These are phyloP conservation scores for Quercus tomentella DNA, from an alignment of 331 rosid genomes.

Conservation along the genomic window DNA sequence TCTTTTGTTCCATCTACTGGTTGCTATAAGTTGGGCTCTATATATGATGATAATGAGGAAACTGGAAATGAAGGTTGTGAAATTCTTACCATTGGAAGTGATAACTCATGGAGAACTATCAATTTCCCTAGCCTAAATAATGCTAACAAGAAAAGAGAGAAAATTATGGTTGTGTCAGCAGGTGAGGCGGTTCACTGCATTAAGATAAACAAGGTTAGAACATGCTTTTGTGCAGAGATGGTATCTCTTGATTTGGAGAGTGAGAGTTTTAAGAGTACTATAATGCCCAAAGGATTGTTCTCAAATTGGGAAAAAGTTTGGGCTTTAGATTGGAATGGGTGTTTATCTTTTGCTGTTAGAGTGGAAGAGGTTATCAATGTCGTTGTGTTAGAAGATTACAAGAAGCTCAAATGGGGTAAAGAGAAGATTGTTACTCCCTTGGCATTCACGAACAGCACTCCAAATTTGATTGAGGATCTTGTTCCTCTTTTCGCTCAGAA, in stretches of 20 bases:
- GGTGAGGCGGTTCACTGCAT: no score
- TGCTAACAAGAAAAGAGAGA: no score
- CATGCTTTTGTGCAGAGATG: not conserved
- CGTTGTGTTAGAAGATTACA: not conserved
- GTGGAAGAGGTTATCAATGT: not conserved
- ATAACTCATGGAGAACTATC: not conserved
- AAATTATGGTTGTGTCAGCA: no score
- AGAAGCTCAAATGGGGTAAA: not conserved
- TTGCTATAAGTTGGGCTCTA: not conserved
- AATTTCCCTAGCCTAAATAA: no score
- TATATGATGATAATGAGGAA: no score
- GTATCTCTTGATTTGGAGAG: not conserved
- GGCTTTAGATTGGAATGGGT: not conserved
- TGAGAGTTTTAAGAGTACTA: not conserved
- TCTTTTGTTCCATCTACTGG: no score
- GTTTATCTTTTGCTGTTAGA: not conserved
- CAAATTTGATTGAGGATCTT: not conserved
- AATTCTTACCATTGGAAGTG: not conserved
- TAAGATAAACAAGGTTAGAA: no score
- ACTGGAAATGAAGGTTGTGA: not conserved
- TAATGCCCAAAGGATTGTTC: not conserved
- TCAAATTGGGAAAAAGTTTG: not conserved
- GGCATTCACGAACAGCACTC: not conserved
- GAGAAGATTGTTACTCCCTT: not conserved
- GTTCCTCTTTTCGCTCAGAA: not conserved